These are phyloP conservation scores for Lachnellula hyalina DNA, from an alignment of 2,329 filamentous ascomycete species.

Conservation along the genomic window DNA sequence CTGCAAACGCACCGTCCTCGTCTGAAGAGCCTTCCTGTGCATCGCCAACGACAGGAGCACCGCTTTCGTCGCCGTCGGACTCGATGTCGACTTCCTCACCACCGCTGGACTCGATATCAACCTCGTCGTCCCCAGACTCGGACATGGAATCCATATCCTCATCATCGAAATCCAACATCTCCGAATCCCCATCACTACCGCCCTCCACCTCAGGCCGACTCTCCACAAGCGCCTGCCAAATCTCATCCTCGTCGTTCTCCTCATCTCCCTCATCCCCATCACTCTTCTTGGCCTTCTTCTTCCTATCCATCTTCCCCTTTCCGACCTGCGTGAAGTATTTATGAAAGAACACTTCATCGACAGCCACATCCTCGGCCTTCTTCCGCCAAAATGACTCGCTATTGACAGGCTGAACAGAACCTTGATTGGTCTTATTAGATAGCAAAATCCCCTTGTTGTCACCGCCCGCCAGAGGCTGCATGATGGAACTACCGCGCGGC, in stretches of 20 bases:
- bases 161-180: slow-evolving; percentile 50
- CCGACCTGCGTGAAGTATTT: slow-evolving; percentile 81
- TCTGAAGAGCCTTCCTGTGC: slow-evolving; percentile 19
- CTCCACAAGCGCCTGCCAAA: slow-evolving; percentile 86
- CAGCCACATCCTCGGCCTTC: slow-evolving; percentile 80
- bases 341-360: slow-evolving; percentile 97
- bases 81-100: slow-evolving; percentile 39
- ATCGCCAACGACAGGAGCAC: slow-evolving; percentile 24
- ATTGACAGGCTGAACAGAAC: slow-evolving; percentile 65
- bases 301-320: slow-evolving; percentile 51
- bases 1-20: slow-evolving; percentile 18
- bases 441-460: slow-evolving; percentile 57
- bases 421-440: slow-evolving; percentile 37
- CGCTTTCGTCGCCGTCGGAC: slow-evolving; percentile 37
- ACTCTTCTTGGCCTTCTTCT: slow-evolving; percentile 51
- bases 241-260: slow-evolving; percentile 69
- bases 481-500: slow-evolving; percentile 80
- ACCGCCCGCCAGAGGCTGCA: slow-evolving; percentile 79
- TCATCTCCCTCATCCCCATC: slow-evolving; percentile 36
- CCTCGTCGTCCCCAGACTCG: neutral
- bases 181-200: slow-evolving; percentile 41
- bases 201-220: slow-evolving; percentile 73
- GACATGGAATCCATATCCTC: slow-evolving; percentile 37
- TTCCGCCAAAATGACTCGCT: slow-evolving; percentile 86
- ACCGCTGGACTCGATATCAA: slow-evolving; percentile 42